These are phyloP conservation scores for Ganoderma lucidum DNA, from an alignment of 1,284 basidiomycete genomes.

Conservation along the genomic window DNA sequence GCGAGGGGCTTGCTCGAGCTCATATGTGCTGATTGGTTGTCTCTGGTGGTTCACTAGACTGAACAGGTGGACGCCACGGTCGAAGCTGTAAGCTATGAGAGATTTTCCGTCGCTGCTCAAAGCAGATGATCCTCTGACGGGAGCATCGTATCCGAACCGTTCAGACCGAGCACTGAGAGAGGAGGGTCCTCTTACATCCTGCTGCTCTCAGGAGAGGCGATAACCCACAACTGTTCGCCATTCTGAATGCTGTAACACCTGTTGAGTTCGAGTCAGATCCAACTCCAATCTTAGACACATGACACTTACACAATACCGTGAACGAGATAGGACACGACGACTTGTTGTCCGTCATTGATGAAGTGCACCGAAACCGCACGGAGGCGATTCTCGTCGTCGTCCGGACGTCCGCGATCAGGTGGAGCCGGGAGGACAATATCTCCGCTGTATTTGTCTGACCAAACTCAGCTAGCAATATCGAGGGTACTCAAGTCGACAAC, in stretches of 20 bases:
- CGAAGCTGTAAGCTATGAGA: not conserved
- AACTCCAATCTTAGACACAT: no score
- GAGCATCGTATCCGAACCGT: no score
- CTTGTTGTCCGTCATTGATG: not conserved
- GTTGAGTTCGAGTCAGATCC: no score
- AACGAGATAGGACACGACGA: not conserved
- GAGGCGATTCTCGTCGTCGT: not conserved
- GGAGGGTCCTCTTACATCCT: no score
- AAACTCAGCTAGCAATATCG: fast-evolving
- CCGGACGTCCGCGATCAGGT: not conserved
- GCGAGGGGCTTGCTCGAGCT: not conserved
- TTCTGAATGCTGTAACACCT: not conserved
- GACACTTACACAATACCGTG: not conserved
- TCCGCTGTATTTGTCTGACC: not conserved
- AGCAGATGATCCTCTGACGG: no score
- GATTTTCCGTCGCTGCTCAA: no score
- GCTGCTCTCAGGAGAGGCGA: no score
- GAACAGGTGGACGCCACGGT: no score
- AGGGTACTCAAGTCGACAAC: not conserved
- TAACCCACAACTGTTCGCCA: not conserved
- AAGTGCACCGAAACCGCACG: not conserved
- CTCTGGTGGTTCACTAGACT: not conserved
- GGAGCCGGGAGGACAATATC: not conserved
- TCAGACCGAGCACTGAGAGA: no score
- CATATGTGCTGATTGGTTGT: not conserved